Evolutionary conservation across 768 basidiomycete genomes (phyloP).

Genomic region (Auriscalpium orientale): DNA sequence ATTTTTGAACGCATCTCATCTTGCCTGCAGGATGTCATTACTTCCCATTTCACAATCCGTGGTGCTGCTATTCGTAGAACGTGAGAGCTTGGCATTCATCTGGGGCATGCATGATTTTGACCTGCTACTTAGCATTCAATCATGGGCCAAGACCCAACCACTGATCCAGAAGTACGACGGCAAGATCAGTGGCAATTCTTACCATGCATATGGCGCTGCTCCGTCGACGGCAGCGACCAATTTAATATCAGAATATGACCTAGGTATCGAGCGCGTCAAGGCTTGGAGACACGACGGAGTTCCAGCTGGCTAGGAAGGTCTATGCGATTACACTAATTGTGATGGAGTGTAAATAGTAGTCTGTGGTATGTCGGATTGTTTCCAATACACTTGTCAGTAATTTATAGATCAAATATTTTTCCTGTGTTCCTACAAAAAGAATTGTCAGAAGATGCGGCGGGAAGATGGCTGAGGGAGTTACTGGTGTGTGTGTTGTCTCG

Average conservation of each 20-base stretch:
- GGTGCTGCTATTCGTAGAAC: constrained; percentile 33
- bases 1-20: no score
- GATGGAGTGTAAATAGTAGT: neutral
- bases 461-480: constrained; percentile 22
- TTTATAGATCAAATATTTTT: constrained; percentile 22
- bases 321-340: neutral
- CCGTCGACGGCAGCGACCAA: neutral
- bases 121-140: constrained; percentile 22
- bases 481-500: constrained; percentile 76
- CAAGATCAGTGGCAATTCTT: neutral
- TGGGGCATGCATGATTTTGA: no score
- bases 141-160: constrained; percentile 27
- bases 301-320: neutral
- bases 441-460: neutral
- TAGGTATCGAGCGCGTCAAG: constrained; percentile 27
- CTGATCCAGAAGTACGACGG: constrained; percentile 20
- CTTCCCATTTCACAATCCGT: constrained; percentile 38
- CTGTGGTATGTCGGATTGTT: neutral
- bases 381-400: no score
- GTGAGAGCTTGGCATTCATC: constrained; percentile 23
- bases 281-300: no score
- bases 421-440: constrained; percentile 34
- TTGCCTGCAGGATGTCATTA: constrained; percentile 38
- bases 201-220: neutral
- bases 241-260: constrained; percentile 26